Evolutionary conservation across 768 basidiomycete species (phyloP), one percentile per base, ranked within the genome.

Genomic region (Scleroderma bovista): DNA sequence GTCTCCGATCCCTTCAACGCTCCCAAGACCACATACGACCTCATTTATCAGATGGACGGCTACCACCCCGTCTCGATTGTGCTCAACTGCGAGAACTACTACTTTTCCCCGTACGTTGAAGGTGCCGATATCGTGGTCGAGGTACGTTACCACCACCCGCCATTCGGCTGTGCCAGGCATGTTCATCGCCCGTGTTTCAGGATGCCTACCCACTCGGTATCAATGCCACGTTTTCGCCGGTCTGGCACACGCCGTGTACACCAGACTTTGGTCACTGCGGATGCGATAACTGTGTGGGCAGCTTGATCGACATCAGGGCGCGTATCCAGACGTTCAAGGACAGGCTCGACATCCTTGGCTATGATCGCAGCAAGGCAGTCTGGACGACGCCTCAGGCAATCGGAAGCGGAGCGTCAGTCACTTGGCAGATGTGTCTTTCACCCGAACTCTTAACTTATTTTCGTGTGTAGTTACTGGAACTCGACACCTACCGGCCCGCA

Each of bases 371-470:
- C 8, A 83, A 86, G 60, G 75, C 81, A 3, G 75, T 88, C 0
- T 92, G 88, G 89, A 78, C 81, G 3, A 84, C 84, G 0, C 86
- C 88, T 7, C 88, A 91, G 63, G 86, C 78, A 0, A 84, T 90
- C 58, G 85, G 86, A n/a, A 75, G 74, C 49, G 64, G 58, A n/a
- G 58, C 58, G 70, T 73, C 23, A 51, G 66, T 57, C 4, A 1
- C n/a, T n/a, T n/a, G n/a, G n/a, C n/a, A 6, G 1, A 32, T 1
- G 2, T 23, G 26, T 20, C 11, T 6, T 19, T 13, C 7, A 6
- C 8, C 2, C 2, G 17, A 2, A 6, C 29, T 44, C n/a, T 20
- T 17, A 16, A 29, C 29, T 44, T 16, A 42, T 19, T 43, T 20
- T 7, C 17, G 1, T 16, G 29, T 38, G 12, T 34, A 66, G 66